Percentiles rank a stretch among this genome's conserved stretches.
Evolutionary conservation across 1,284 basidiomycete species (phyloP).

Genomic region (Megacollybia platyphylla): DNA sequence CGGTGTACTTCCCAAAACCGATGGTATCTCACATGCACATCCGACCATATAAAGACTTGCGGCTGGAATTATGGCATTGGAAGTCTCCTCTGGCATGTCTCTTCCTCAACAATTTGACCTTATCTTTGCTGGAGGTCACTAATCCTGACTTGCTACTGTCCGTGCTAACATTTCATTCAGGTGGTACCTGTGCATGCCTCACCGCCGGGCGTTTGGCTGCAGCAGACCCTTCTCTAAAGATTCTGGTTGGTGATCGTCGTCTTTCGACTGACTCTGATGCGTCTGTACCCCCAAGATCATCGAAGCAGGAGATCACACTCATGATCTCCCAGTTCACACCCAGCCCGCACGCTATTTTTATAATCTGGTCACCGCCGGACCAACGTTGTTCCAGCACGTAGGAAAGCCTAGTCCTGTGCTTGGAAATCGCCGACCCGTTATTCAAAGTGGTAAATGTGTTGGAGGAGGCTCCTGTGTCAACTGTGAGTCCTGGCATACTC

Average conservation of each 20-base stretch:
- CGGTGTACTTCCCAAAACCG: too few species aligned
- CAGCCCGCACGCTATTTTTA: conserved; percentile 36
- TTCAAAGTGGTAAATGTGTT: conserved; percentile 23
- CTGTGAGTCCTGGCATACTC: conserved; percentile 21
- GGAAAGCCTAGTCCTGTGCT: conserved; percentile 28
- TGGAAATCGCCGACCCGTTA: conserved; percentile 25
- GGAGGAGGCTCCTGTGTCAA: conserved; percentile 53
- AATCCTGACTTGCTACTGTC: neutral
- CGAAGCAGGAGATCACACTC: conserved; percentile 32
- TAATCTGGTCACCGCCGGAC: conserved; percentile 20
- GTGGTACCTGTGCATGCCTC: conserved; percentile 27
- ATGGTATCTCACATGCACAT: too few species aligned
- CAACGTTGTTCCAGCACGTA: conserved; percentile 27
- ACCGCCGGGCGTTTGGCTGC: conserved; percentile 27
- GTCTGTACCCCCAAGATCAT: conserved; percentile 15
- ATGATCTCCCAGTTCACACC: conserved; percentile 26
- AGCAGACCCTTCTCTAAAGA: conserved; percentile 23
- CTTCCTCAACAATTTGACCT: conserved; percentile 1
- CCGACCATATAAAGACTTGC: too few species aligned
- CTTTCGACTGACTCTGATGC: neutral
- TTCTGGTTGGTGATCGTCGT: conserved; percentile 14
- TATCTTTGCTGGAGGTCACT: conserved; percentile 6
- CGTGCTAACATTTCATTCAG: conserved; percentile 12
- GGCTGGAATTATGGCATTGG: too few species aligned
- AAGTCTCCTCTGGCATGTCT: too few species aligned